These are phyloP conservation scores for Sugiyamaella sp. DNA, from an alignment of 1,139 yeast species.

Conservation along the genomic window DNA sequence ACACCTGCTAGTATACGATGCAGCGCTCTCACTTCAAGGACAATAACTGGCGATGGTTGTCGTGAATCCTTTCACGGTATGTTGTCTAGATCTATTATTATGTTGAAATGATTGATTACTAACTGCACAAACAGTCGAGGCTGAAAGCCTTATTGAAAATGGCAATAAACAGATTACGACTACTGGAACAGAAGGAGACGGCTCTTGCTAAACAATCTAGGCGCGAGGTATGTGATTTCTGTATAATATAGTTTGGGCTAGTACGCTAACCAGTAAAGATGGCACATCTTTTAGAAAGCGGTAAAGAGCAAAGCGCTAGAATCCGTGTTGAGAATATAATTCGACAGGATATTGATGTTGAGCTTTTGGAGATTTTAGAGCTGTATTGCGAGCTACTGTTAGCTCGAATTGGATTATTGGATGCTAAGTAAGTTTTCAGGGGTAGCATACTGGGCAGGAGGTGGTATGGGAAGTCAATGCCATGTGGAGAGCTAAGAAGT, in stretches of 20 bases:
- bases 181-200: slow-evolving; percentile 78
- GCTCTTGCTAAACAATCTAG: slow-evolving; percentile 84
- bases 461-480: not conserved
- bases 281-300: slow-evolving; percentile 70
- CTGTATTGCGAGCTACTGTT: slow-evolving; percentile 80
- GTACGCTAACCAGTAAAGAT: slow-evolving; percentile 43
- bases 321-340: slow-evolving; percentile 86
- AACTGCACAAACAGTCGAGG: slow-evolving; percentile 38
- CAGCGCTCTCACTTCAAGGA: not conserved
- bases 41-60: slow-evolving; percentile 10
- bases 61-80: slow-evolving; percentile 28
- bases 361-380: slow-evolving; percentile 77
- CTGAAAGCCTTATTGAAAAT: slow-evolving; percentile 75
- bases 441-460: too few relatives aligned
- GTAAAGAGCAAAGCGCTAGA: slow-evolving; percentile 81
- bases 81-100: slow-evolving; percentile 8
- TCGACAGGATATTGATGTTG: slow-evolving; percentile 81
- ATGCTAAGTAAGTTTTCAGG: slow-evolving; percentile 40
- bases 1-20: not conserved
- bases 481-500: not conserved
- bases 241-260: not conserved
- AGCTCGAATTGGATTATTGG: slow-evolving; percentile 68
- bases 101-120: not conserved
- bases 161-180: slow-evolving; percentile 78
- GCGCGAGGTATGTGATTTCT: slow-evolving; percentile 48